Conservation (phyloP, 2,329 filamentous ascomycete genomes). For the Aspergillus jensenii region DNA sequence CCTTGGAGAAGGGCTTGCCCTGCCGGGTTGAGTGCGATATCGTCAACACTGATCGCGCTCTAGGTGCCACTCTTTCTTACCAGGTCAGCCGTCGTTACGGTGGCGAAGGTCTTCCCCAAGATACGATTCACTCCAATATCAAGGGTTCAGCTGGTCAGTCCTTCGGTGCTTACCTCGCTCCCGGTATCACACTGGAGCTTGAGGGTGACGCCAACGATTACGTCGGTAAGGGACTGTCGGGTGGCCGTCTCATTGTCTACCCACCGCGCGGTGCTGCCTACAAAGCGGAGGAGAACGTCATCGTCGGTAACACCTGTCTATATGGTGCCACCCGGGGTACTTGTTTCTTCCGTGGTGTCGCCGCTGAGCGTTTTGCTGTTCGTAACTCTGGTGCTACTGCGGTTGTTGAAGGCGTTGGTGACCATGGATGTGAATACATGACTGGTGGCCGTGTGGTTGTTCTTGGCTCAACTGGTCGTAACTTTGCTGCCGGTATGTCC, state of each 20-base stretch:
- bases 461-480: conserved; percentile 85
- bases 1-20: conserved; percentile 89
- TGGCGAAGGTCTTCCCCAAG: conserved; percentile 81
- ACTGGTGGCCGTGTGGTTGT: conserved; percentile 88
- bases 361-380: conserved; percentile 93
- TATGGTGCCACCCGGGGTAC: conserved; percentile 90
- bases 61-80: conserved; percentile 93
- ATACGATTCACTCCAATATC: conserved; percentile 95
- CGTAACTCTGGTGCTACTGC: conserved; percentile 94
- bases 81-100: conserved; percentile 92
- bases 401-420: conserved; percentile 94
- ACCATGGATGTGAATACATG: conserved; percentile 99
- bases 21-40: conserved; percentile 94
- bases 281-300: conserved; percentile 93
- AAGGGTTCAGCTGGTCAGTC: conserved; percentile 96
- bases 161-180: conserved; percentile 90
- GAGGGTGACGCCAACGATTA: conserved; percentile 97
- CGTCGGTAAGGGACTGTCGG: conserved; percentile 92
- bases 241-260: conserved; percentile 89
- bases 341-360: conserved; percentile 95
- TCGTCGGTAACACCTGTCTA: conserved; percentile 91
- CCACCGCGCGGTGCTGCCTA: conserved; percentile 86
- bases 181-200: conserved; percentile 89
- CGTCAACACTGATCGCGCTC: conserved; percentile 91
- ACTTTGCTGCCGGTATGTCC: conserved; percentile 98